phyloP scores from a whole-genome alignment of 352 stramenopile genomes.

The Globisporangium ultimum region DNA sequence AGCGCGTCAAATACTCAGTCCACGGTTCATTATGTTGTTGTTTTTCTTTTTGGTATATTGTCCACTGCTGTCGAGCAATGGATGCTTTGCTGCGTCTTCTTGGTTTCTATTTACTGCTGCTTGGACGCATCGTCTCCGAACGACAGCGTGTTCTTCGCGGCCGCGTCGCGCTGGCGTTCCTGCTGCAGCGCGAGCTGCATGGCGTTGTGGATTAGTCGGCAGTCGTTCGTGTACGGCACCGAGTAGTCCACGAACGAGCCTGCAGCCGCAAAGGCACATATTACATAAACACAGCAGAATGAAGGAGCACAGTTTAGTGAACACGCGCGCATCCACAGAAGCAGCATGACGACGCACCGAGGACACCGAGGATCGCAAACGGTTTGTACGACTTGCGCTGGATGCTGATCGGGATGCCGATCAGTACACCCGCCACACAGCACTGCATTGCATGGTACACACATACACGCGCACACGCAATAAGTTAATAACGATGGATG shows the following conservation, averaged over 20 bases:
- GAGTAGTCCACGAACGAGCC: conserved; percentile 86
- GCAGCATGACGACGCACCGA: conserved; percentile 36
- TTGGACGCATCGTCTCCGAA: conserved; percentile 9
- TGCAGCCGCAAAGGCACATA: conserved; percentile 15
- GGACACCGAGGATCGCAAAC: conserved; percentile 71
- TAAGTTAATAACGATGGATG: too few relatives aligned
- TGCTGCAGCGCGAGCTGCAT: conserved; percentile 70
- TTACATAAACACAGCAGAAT: not conserved
- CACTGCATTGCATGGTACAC: conserved; percentile 26
- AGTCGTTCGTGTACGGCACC: conserved; percentile 79
- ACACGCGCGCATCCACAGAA: not conserved
- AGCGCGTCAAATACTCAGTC: not conserved
- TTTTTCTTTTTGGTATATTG: not conserved
- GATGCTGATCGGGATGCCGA: conserved; percentile 83
- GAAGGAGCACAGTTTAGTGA: not conserved
- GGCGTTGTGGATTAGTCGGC: conserved; percentile 74
- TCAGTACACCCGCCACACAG: conserved; percentile 74
- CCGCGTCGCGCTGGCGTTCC: conserved; percentile 39
- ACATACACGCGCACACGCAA: conserved; percentile 4
- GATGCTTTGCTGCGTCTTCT: not conserved
- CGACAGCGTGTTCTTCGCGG: conserved; percentile 10
- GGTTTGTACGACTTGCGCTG: conserved; percentile 74
- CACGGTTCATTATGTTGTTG: not conserved
- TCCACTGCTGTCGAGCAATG: too few relatives aligned
- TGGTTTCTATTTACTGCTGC: not conserved